These are phyloP conservation scores for Phalaenopsis hybrid DNA, from an alignment of 116 monocot species.

Conservation along the genomic window DNA sequence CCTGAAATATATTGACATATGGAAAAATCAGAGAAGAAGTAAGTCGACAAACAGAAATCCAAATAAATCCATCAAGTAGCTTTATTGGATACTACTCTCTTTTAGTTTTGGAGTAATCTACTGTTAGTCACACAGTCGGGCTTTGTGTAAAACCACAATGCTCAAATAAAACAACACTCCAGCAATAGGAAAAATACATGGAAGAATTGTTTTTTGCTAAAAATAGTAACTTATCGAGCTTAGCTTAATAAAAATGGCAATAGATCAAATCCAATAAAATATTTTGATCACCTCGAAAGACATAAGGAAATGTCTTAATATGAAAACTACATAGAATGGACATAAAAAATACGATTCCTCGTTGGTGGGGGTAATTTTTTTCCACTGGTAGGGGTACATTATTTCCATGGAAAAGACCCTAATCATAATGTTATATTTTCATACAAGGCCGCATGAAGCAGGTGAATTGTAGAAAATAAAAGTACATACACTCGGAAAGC, in stretches of 20 bases:
- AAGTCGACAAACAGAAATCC: not conserved
- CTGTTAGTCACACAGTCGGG: not conserved
- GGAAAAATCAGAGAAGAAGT: not conserved
- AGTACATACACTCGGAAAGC: not conserved
- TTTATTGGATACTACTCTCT: not conserved
- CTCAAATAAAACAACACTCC: not conserved
- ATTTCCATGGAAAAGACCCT: not conserved
- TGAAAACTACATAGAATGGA: too few relatives aligned
- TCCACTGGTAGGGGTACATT: too few relatives aligned
- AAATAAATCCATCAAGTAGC: not conserved
- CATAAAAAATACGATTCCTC: too few relatives aligned
- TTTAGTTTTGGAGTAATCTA: not conserved
- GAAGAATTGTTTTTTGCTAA: not conserved
- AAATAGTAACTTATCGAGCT: not conserved
- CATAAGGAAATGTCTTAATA: too few relatives aligned
- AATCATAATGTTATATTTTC: not conserved
- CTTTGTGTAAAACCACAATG: not conserved
- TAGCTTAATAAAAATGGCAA: not conserved
- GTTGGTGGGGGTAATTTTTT: too few relatives aligned
- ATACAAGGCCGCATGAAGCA: not conserved
- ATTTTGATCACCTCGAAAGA: too few relatives aligned
- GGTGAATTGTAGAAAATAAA: not conserved
- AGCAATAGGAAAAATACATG: not conserved
- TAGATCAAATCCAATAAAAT: not conserved
- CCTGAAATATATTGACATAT: conserved; percentile 29